Evolutionary conservation across 106 monocot species (phyloP), one percentile per base, ranked within the genome.

Genomic region (Dendrobium nobile): DNA sequence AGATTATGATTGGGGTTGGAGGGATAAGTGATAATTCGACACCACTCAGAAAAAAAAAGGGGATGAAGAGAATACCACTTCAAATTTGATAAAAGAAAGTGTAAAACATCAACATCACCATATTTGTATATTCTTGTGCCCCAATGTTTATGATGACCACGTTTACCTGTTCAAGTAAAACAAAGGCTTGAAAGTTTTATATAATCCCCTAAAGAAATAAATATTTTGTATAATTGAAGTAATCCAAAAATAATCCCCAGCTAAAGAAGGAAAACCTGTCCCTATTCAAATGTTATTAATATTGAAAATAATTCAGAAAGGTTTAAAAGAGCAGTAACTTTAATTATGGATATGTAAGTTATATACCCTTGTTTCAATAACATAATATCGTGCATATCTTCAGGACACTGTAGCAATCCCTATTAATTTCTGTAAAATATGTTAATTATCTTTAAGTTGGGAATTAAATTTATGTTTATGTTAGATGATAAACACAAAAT

Each of bases 101-200:
- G 98, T 55, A 98, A 67, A 15, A 98, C 98, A 91, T 98, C 98
- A 40, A 82, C 82, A 85, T 98, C 92, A 47, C 89, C 91, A 79
- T 98, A 93, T 84, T 91, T 98, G 80, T 88, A 98, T 87, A 98
- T 95, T 83, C 95, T 87, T 7, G 98, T 98, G 37, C 98, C 95
- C 98, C 98, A 98, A 75, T 95, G 89, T 82, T 95, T 95, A 80
- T 98, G 98, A 87, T 93, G 91, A 56, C 98, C 95, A 79, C 95
- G 89, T 85, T 98, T 98, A 68, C 95, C 97, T 97, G 80, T 56
- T 77, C 65, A 92, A 79, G 47, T 16, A 82, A 75, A 83, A 33
- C 8, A 59, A 67, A 61, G 20, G 54, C 73, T 77, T 43, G 45
- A 47, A 27, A 82, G 33, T 7, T 31, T 5, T 37, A 70, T 70